Percentiles rank a stretch among this genome's conserved stretches.
Conservation (phyloP, 352 stramenopile genomes). For the Peronospora tabacina region DNA sequence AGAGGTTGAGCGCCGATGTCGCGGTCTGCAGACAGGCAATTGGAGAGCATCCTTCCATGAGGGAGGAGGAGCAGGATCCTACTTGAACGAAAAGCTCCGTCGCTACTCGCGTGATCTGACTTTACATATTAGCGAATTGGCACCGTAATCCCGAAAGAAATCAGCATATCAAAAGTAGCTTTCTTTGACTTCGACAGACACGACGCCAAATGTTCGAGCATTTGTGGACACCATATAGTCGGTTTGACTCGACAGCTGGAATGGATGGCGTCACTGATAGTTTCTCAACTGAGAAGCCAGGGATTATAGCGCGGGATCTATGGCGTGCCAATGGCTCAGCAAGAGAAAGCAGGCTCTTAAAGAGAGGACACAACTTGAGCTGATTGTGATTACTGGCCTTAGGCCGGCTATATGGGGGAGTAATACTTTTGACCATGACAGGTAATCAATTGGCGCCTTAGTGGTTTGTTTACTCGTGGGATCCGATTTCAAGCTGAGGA, state of each 20-base stretch:
- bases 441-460: slow-evolving; percentile 24
- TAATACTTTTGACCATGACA: slow-evolving; percentile 1
- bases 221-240: slow-evolving; percentile 31
- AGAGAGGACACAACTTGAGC: slow-evolving; percentile 7
- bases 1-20: slow-evolving; percentile 2
- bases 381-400: slow-evolving; percentile 4
- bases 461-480: slow-evolving; percentile 5
- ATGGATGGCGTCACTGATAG: slow-evolving; percentile 11
- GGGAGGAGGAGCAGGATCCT: slow-evolving; percentile 21
- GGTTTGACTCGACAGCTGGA: slow-evolving; percentile 13
- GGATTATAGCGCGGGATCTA: slow-evolving; percentile 18
- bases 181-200: slow-evolving; percentile 4
- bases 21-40: slow-evolving; percentile 25
- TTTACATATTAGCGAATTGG: slow-evolving; percentile 10
- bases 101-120: slow-evolving; percentile 22
- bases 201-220: slow-evolving; percentile 13
- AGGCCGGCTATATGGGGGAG: background rate
- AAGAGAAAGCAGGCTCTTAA: background rate
- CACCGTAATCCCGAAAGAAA: slow-evolving; percentile 12
- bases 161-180: slow-evolving; percentile 15
- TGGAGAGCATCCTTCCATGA: slow-evolving; percentile 6
- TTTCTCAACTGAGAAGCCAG: slow-evolving; percentile 9
- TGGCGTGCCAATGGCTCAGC: slow-evolving; percentile 9
- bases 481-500: slow-evolving; percentile 17
- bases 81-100: slow-evolving; percentile 16